Percentiles rank a stretch among this genome's conserved stretches.
Conservation (phyloP, 1,284 basidiomycete species). For the Boletellus deceptivus region DNA sequence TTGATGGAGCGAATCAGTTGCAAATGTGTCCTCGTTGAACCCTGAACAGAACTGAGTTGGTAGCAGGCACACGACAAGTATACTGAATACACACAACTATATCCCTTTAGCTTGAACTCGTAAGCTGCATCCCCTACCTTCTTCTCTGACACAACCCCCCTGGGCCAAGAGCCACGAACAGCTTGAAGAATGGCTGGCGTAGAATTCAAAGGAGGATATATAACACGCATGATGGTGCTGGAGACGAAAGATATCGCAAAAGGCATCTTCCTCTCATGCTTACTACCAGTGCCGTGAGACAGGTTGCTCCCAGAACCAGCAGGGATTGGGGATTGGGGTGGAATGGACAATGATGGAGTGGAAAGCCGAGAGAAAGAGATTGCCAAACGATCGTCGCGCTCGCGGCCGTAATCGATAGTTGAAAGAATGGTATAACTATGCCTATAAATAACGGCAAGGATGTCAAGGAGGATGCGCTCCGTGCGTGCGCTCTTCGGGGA, state of each 20-base stretch:
- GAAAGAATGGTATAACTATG: slow-evolving; percentile 65
- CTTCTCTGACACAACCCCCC: slow-evolving; percentile 73
- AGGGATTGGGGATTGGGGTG: slow-evolving; percentile 36
- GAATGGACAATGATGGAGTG: slow-evolving; percentile 25
- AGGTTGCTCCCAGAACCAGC: slow-evolving; percentile 39
- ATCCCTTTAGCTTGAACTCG: slow-evolving; percentile 79
- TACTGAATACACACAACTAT: slow-evolving; percentile 55
- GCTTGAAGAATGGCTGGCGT: slow-evolving; percentile 77
- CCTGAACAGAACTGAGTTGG: slow-evolving; percentile 40
- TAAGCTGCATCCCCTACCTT: slow-evolving; percentile 67
- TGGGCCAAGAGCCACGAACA: slow-evolving; percentile 74
- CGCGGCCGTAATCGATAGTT: slow-evolving; percentile 72
- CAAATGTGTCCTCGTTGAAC: slow-evolving; percentile 76
- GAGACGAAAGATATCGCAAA: slow-evolving; percentile 76
- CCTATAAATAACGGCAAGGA: slow-evolving; percentile 60
- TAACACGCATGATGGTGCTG: slow-evolving; percentile 63
- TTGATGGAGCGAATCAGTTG: slow-evolving; percentile 73
- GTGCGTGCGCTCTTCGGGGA: slow-evolving; percentile 61
- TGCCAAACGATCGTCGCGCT: slow-evolving; percentile 67
- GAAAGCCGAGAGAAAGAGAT: slow-evolving; percentile 62
- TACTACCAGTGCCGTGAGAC: slow-evolving; percentile 35
- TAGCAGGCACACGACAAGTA: slow-evolving; percentile 11
- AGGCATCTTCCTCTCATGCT: slow-evolving; percentile 42
- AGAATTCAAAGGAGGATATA: slow-evolving; percentile 66
- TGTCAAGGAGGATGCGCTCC: slow-evolving; percentile 67